Conservation (phyloP, 1,284 basidiomycete genomes). For the Farysia itapuensis region DNA sequence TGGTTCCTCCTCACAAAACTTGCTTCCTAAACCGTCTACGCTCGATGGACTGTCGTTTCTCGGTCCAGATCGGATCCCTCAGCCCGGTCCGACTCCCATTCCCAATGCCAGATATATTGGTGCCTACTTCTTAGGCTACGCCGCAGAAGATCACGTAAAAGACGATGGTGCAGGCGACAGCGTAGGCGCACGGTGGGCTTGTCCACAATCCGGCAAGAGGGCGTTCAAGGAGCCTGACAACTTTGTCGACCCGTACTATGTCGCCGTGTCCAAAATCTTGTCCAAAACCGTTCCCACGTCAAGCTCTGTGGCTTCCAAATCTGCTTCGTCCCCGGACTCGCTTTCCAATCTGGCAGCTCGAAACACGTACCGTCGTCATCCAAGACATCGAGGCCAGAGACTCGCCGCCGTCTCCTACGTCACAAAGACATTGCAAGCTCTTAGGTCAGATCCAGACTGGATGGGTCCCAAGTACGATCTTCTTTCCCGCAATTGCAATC, state of each 20-base stretch:
- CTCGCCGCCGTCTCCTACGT: neutral
- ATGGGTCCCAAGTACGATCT: slow-evolving; percentile 14
- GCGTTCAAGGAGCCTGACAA: slow-evolving; percentile 8
- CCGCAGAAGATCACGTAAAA: too few relatives aligned
- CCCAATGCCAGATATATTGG: slow-evolving; percentile 11
- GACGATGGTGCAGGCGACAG: neutral
- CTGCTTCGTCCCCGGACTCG: neutral
- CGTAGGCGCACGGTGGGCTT: neutral
- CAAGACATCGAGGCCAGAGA: slow-evolving; percentile 5
- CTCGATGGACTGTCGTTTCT: slow-evolving; percentile 13
- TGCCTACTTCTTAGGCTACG: slow-evolving; percentile 16
- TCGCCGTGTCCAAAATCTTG: neutral
- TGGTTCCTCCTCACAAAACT: neutral
- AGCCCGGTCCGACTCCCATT: slow-evolving; percentile 9
- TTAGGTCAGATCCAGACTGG: slow-evolving; percentile 11
- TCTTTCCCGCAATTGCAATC: slow-evolving; percentile 49
- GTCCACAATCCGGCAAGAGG: slow-evolving; percentile 2
- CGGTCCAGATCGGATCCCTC: slow-evolving; percentile 5
- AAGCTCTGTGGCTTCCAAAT: neutral
- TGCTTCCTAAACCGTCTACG: neutral
- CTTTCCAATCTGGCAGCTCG: neutral
- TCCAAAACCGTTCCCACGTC: neutral
- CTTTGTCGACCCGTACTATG: slow-evolving; percentile 4
- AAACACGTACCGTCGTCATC: slow-evolving; percentile 1
- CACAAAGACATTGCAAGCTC: slow-evolving; percentile 1